Base-by-base conservation (phyloP, 225 moss, liverwort and hornwort genomes). In the Anthoceros angustus region DNA sequence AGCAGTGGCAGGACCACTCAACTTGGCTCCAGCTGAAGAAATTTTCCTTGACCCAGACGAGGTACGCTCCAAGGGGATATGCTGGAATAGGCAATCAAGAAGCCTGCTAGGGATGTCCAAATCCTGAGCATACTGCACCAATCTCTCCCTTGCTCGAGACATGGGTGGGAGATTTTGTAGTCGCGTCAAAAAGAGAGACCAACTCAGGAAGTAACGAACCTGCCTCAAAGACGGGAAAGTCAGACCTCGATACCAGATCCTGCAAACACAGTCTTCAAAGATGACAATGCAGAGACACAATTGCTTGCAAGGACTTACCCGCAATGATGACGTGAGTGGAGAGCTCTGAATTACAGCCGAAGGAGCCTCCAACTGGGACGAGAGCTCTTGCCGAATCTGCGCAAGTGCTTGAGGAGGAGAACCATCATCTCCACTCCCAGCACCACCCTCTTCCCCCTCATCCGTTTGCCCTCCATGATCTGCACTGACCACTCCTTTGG, bases 21-120 rank as follows among this genome's bases (percentile, higher is more conserved):
- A 62, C 65, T 84, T 77, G 50, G 65, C 69, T 71, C 75, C 80
- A 71, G 75, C 68, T 71, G 68, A 71, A 24, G 73, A 46, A 43
- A 63, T 70, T 70, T 82, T 86, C 67, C 84, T 78, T 48, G 84
- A 82, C 72, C 75, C 78, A 70, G 85, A 73, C 41, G 82, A 74
- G 49, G 67, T 87, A 42, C 77, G 84, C 74, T 92, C 92, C 65
- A 87, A 78, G 67, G 92, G 87, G 76, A 98, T 81, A 48, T 87
- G 84, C 67, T 98, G 92, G 70, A 87, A 98, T 25, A 98, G 74
- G 77, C 92, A 88, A 70, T 88, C 92, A 39, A 98, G 87, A 62
- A 98, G 83, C 16, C 84, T 81, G 49, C 88, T 79, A 6, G 88
- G 77, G 63, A 76, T 86, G 72, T 87, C 77, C 8, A 84, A 80